Evolutionary conservation across 2,329 filamentous ascomycete species (phyloP), one percentile per base, ranked within the genome.

Genomic region (Karstenula rhodostoma): DNA sequence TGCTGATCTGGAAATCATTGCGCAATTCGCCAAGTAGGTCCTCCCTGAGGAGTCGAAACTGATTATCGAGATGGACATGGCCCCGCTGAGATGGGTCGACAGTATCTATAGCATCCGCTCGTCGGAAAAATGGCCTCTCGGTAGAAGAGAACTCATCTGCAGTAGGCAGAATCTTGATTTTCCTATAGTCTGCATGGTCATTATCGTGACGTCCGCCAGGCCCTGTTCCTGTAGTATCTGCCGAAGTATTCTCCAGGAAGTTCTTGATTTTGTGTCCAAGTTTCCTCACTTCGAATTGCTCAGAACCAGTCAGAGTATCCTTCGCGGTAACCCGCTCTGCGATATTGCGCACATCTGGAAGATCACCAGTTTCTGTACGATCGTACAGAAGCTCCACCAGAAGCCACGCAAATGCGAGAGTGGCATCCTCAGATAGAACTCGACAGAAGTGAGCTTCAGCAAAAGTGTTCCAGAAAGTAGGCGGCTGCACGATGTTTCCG

Each of bases 161-260:
- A 0, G 90, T 93, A 0, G 90, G 91, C 50, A 86, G 83, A 15
- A 93, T 87, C 2, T 83, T 77, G 35, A 92, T 87, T 0, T 86
- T 60, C 0, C 85, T 82, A 65, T 88, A 89, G 63, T 91, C 82
- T 1, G 68, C 78, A 68, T 85, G 85, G 66, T 93, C 90, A 56
- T 94, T 94, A 73, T 93, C 89, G 64, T 94, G 90, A 0, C 90
- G 84, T 0, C 89, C 89, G 0, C 90, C 90, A 0, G 89, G 84
- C 4, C 70, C 68, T 42, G 68, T 67, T 12, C 60, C 65, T 3
- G 44, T 33, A 6, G 46, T 27, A 8, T 72, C 88, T 72, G 35
- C 85, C 73, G 27, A 85, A 2, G 87, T 77, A 42, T 88, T 82
- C 0, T 84, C 78, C 0, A 78, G 57, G 9, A 43, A 76, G 70